These are phyloP conservation scores for Paracorniculantispora psalliotae DNA, from an alignment of 2,329 filamentous ascomycete genomes.

Conservation along the genomic window DNA sequence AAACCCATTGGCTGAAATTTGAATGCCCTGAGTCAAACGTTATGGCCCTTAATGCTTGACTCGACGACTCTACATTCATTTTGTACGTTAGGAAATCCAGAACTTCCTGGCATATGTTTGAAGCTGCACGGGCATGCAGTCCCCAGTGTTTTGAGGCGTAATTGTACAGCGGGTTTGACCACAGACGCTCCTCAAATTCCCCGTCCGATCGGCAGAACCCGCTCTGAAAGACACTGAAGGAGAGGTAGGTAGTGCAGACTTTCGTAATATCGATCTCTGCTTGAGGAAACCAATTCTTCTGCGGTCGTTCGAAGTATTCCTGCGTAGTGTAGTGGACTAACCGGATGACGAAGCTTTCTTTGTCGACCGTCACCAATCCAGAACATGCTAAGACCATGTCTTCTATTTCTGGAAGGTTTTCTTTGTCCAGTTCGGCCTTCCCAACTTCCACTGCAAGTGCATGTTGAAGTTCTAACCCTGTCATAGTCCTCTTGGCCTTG, in stretches of 20 bases:
- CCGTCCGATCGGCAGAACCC: not conserved
- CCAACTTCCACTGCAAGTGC: conserved; percentile 32
- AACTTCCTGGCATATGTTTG: not conserved
- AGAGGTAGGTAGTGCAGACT: not conserved
- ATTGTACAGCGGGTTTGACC: not conserved
- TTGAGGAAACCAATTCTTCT: not conserved
- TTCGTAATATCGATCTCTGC: not conserved
- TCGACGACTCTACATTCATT: not conserved
- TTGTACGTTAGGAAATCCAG: not conserved
- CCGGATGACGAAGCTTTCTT: conserved; percentile 30
- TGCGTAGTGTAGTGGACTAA: conserved; percentile 23
- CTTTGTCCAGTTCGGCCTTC: conserved; percentile 23
- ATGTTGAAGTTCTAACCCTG: conserved; percentile 31
- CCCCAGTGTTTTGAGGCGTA: not conserved
- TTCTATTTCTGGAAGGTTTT: conserved; percentile 27
- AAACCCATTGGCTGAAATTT: no score
- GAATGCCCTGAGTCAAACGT: no score
- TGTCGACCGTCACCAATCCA: conserved; percentile 35
- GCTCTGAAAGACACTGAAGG: not conserved
- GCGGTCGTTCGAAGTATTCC: not conserved
- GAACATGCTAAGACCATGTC: conserved; percentile 31
- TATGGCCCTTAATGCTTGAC: no score
- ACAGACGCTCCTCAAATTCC: not conserved
- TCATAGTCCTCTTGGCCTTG: conserved; percentile 28
- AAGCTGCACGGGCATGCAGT: not conserved